Conservation (phyloP, 2,329 filamentous ascomycete species). For the Arachnopeziza araneosa region DNA sequence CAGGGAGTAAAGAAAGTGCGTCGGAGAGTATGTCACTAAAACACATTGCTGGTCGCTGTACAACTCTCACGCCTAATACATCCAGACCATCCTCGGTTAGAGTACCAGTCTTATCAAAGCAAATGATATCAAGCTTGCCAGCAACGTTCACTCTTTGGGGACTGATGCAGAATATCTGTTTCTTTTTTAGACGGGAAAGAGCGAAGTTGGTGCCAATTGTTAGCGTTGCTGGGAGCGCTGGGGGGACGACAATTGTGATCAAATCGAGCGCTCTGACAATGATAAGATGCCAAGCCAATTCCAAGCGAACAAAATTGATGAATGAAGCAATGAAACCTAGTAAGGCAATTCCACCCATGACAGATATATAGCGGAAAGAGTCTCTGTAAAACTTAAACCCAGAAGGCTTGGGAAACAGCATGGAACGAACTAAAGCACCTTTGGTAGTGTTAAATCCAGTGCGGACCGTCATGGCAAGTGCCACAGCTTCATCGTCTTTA, state of each 20-base stretch:
- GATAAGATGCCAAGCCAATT: slow-evolving; percentile 82
- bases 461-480: slow-evolving; percentile 83
- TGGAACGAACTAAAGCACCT: slow-evolving; percentile 88
- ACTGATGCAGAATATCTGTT: slow-evolving; percentile 95
- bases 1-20: slow-evolving; percentile 50
- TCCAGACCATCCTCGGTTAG: slow-evolving; percentile 94
- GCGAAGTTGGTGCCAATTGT: slow-evolving; percentile 98
- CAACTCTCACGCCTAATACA: slow-evolving; percentile 80
- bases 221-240: slow-evolving; percentile 86
- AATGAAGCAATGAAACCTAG: slow-evolving; percentile 88
- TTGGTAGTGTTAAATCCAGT: slow-evolving; percentile 98
- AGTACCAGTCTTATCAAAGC: slow-evolving; percentile 98
- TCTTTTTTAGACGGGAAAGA: slow-evolving; percentile 74
- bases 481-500: slow-evolving; percentile 80
- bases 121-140: slow-evolving; percentile 92
- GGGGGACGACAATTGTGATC: slow-evolving; percentile 96
- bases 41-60: slow-evolving; percentile 52
- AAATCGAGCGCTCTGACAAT: slow-evolving; percentile 87
- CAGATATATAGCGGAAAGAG: slow-evolving; percentile 94
- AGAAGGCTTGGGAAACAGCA: slow-evolving; percentile 97
- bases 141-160: slow-evolving; percentile 95
- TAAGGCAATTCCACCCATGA: slow-evolving; percentile 83
- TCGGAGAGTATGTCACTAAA: slow-evolving; percentile 75
- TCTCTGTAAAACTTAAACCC: slow-evolving; percentile 98
- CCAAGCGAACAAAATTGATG: slow-evolving; percentile 84